These are phyloP conservation scores for Ampelocalamus luodianensis DNA, from an alignment of 176 grass and related monocot genomes.

Conservation along the genomic window DNA sequence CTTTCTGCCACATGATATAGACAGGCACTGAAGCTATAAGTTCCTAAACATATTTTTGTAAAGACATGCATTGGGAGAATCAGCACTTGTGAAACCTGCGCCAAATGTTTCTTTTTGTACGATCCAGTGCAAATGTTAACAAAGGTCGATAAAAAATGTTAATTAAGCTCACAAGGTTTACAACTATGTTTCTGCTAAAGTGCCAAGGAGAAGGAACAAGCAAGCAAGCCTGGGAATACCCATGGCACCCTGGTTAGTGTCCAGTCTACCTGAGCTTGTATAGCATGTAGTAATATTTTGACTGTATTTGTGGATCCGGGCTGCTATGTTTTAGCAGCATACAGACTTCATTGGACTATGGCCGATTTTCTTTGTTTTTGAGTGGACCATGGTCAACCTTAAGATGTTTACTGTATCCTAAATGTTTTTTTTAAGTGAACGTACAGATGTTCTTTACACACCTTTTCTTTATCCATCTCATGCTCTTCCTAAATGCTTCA, in stretches of 20 bases:
- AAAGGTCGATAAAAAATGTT: neutral
- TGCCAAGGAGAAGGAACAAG: constrained; percentile 4
- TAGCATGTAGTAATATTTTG: too few relatives aligned
- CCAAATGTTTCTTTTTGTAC: neutral
- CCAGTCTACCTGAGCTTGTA: neutral
- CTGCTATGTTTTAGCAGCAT: neutral
- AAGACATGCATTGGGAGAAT: neutral
- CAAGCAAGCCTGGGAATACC: neutral
- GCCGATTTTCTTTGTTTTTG: neutral
- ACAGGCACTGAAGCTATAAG: neutral
- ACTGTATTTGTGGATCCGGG: too few relatives aligned
- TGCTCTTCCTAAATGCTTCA: neutral
- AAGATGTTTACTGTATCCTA: too few relatives aligned
- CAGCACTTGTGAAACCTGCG: neutral
- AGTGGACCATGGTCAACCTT: neutral
- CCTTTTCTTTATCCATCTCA: neutral
- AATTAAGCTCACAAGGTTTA: neutral
- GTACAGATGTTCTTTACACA: neutral
- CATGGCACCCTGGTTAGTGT: neutral
- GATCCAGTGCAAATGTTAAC: neutral
- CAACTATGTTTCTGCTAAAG: neutral
- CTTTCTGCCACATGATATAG: neutral
- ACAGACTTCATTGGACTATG: neutral
- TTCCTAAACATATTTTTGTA: neutral
- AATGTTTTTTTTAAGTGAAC: too few relatives aligned